A percentile compares a stretch with the other conserved stretches of the same genome.
phyloP scores from a whole-genome alignment of 1,139 yeast species.

The Sugiyamaella japonica region DNA sequence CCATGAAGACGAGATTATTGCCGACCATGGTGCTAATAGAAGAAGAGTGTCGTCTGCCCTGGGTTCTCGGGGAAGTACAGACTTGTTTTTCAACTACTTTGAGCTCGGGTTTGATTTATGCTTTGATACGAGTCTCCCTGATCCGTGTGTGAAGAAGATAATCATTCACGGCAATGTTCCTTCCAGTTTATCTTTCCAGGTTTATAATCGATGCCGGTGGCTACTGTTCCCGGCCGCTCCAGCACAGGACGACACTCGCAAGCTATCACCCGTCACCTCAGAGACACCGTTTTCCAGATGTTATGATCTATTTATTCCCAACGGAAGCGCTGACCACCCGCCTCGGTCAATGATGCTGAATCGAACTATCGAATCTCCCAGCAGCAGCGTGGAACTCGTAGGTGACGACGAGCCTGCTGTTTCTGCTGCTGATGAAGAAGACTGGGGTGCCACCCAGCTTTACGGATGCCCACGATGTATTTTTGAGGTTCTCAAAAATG shows the following conservation, averaged over 20 bases:
- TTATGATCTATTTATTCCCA: conserved; percentile 15
- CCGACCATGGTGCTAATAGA: neutral
- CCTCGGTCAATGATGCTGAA: conserved; percentile 33
- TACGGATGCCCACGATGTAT: conserved; percentile 34
- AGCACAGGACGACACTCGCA: neutral
- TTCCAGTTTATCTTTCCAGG: conserved; percentile 36
- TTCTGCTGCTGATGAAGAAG: conserved; percentile 24
- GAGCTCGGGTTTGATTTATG: conserved; percentile 37
- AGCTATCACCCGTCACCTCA: conserved; percentile 20
- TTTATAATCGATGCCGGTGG: conserved; percentile 39
- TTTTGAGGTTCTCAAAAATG: conserved; percentile 35
- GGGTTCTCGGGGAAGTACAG: conserved; percentile 8
- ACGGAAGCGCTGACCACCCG: conserved; percentile 12
- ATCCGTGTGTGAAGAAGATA: conserved; percentile 34
- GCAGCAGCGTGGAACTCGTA: conserved; percentile 35
- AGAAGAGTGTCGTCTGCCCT: neutral
- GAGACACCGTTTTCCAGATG: conserved; percentile 26
- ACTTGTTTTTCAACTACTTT: conserved; percentile 38
- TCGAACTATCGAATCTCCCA: conserved; percentile 33
- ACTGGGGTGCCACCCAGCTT: conserved; percentile 36
- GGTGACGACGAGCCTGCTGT: conserved; percentile 28
- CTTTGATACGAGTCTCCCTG: conserved; percentile 31
- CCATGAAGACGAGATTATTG: conserved; percentile 24
- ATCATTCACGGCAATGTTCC: conserved; percentile 40
- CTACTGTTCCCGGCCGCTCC: conserved; percentile 14